These are phyloP conservation scores for Xylaria sp. DNA, from an alignment of 2,329 filamentous ascomycete genomes.

Conservation along the genomic window DNA sequence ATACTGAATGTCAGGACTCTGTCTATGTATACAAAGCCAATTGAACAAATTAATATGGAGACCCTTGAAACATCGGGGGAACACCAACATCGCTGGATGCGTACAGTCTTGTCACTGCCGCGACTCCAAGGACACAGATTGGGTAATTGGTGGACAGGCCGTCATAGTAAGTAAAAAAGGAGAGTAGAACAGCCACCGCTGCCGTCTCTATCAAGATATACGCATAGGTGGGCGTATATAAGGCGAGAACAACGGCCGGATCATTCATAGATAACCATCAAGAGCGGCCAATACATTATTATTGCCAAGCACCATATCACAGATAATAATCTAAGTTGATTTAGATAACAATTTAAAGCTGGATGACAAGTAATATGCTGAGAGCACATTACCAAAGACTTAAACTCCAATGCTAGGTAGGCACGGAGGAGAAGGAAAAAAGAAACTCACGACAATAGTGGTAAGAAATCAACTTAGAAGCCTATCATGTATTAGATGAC, in stretches of 20 bases:
- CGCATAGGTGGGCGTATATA: too few relatives aligned
- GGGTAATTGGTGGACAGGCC: not conserved
- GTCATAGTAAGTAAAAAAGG: not conserved
- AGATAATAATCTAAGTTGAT: not conserved
- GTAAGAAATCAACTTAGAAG: not conserved
- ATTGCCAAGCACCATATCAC: not conserved
- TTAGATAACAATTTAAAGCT: not conserved
- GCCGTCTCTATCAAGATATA: too few relatives aligned
- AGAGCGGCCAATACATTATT: not conserved
- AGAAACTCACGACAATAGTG: not conserved
- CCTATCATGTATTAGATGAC: not conserved
- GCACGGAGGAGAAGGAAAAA: not conserved
- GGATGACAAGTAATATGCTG: not conserved
- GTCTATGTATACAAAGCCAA: not conserved
- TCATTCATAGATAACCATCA: not conserved
- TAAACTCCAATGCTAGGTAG: not conserved
- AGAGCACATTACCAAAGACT: not conserved
- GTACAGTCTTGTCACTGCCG: not conserved
- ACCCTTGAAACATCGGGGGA: too few relatives aligned
- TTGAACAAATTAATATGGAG: not conserved
- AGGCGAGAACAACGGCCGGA: not conserved
- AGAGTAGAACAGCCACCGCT: not conserved
- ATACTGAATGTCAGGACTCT: not conserved
- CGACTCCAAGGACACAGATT: not conserved
- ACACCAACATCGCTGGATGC: not conserved